Evolutionary conservation across 176 grass and related monocot species (phyloP).

Genomic region (Eragrostis curvula): DNA sequence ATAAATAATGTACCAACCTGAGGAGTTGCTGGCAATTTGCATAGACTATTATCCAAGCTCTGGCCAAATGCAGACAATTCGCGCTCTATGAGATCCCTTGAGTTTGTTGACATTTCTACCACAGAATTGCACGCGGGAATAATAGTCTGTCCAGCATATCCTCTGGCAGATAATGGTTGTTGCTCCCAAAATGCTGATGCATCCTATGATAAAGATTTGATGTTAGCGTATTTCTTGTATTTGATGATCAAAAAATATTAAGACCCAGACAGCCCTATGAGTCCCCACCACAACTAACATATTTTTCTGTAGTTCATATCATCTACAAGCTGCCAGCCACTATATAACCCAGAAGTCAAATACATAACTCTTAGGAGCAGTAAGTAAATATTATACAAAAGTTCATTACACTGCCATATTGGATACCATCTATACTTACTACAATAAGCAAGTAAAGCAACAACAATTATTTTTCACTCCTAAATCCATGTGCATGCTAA

Average conservation of each 20-base stretch:
- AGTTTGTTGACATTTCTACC: slow-evolving; percentile 85
- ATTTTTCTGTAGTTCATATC: slow-evolving; percentile 30
- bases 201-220: slow-evolving; percentile 56
- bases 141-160: slow-evolving; percentile 85
- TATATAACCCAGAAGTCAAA: slow-evolving; percentile 22
- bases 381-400: background rate
- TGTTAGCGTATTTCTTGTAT: slow-evolving; percentile 30
- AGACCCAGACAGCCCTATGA: slow-evolving; percentile 19
- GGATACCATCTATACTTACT: slow-evolving; percentile 17
- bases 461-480: background rate
- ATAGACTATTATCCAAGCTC: slow-evolving; percentile 92
- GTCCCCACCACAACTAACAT: slow-evolving; percentile 6
- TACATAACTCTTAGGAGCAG: slow-evolving; percentile 14
- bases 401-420: background rate
- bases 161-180: slow-evolving; percentile 83
- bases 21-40: slow-evolving; percentile 82
- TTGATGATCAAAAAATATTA: background rate
- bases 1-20: slow-evolving; percentile 67
- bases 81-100: slow-evolving; percentile 90
- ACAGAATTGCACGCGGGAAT: slow-evolving; percentile 81
- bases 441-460: slow-evolving; percentile 17
- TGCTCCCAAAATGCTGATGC: slow-evolving; percentile 98
- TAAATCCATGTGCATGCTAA: background rate
- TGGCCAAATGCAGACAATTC: slow-evolving; percentile 84
- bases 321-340: slow-evolving; percentile 10